Evolutionary conservation across 2,329 filamentous ascomycete genomes (phyloP).

Genomic region (Atkinsonella texensis): DNA sequence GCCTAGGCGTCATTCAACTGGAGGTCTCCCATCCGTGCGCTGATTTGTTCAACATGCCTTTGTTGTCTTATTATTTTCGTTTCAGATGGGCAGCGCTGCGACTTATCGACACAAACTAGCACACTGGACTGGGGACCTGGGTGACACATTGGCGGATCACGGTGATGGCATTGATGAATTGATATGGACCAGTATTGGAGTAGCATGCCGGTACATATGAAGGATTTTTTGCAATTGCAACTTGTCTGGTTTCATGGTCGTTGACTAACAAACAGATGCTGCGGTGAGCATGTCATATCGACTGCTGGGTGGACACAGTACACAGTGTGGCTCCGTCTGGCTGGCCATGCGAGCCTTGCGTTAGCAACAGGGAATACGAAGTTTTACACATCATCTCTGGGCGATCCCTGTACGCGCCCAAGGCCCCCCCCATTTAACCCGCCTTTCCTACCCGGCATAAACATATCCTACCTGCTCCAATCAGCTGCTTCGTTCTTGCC

Average conservation of each 20-base stretch:
- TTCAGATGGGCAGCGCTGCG: not conserved
- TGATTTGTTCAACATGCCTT: not conserved
- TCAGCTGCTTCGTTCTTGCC: not conserved
- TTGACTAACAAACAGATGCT: too few relatives aligned
- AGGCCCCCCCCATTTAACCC: not conserved
- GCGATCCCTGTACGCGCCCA: not conserved
- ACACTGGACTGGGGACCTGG: not conserved
- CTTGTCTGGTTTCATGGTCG: too few relatives aligned
- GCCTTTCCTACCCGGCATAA: not conserved
- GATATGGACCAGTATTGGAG: too few relatives aligned
- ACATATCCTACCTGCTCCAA: not conserved
- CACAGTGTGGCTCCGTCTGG: not conserved
- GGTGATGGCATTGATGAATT: too few relatives aligned
- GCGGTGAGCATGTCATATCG: too few relatives aligned
- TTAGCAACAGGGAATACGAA: conserved; percentile 4
- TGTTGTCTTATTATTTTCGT: not conserved
- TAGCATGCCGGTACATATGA: too few relatives aligned
- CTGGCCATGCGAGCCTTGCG: not conserved
- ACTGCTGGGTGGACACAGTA: not conserved
- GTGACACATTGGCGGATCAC: too few relatives aligned
- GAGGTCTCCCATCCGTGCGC: not conserved
- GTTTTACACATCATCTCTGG: conserved; percentile 1
- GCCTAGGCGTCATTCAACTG: not conserved
- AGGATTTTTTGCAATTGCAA: too few relatives aligned
- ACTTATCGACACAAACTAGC: not conserved